phyloP scores from a whole-genome alignment of 164 flowering plant species.

The Echeveria elegans region DNA sequence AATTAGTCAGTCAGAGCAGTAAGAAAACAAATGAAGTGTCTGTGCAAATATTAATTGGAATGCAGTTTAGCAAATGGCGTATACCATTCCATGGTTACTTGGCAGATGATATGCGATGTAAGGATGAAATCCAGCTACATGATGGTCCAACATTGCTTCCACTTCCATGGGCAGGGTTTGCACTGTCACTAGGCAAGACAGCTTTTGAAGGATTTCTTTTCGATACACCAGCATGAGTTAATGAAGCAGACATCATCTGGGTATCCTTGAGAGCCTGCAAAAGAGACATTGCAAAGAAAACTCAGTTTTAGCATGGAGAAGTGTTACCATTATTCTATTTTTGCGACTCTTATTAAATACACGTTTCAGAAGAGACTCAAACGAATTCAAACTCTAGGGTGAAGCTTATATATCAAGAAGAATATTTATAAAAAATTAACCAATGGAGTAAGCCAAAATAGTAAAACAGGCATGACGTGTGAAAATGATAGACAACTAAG shows the following conservation, averaged over 20 bases:
- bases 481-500: too few species aligned
- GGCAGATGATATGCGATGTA: conserved; percentile 71
- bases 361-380: background rate
- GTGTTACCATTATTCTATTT: too few species aligned
- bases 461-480: too few species aligned
- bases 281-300: background rate
- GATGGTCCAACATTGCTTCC: conserved; percentile 54
- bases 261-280: conserved; percentile 30
- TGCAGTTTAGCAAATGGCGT: too few species aligned
- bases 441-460: background rate
- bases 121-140: conserved; percentile 71
- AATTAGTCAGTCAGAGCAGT: background rate
- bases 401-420: background rate
- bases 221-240: conserved; percentile 38
- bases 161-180: conserved; percentile 34
- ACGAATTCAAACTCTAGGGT: background rate
- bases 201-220: conserved; percentile 44
- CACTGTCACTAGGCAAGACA: conserved; percentile 35
- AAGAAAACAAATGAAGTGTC: background rate
- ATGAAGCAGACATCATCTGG: conserved; percentile 54
- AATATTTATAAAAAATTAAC: background rate
- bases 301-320: too few species aligned
- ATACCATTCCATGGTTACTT: conserved; percentile 30
- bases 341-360: too few species aligned
- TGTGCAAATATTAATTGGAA: too few species aligned